Percentiles rank a stretch among this genome's conserved stretches.
Evolutionary conservation across 2,329 filamentous ascomycete genomes (phyloP).

Genomic region (Exserohilum rostratum): DNA sequence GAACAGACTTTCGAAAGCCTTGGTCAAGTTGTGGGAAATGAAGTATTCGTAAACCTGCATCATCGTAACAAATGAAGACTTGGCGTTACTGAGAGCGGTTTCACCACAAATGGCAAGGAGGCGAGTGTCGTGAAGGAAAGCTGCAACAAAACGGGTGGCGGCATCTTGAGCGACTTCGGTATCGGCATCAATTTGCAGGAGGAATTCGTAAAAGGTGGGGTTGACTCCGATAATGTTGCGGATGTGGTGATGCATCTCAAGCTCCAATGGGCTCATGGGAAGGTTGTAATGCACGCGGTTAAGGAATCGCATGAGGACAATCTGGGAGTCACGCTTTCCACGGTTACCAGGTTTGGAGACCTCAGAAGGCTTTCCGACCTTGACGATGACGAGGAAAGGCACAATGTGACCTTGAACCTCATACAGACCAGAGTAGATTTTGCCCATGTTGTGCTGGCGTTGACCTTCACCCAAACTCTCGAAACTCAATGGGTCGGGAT

Average conservation of each 20-base stretch:
- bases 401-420: constrained; percentile 98
- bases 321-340: constrained; percentile 99
- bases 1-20: constrained; percentile 97
- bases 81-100: constrained; percentile 90
- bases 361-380: constrained; percentile 86
- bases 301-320: constrained; percentile 98
- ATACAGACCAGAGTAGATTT: constrained; percentile 96
- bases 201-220: constrained; percentile 96
- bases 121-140: constrained; percentile 89
- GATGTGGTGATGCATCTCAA: constrained; percentile 99
- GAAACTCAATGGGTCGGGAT: constrained; percentile 95
- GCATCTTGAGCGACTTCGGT: constrained; percentile 91
- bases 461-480: constrained; percentile 93
- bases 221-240: constrained; percentile 99
- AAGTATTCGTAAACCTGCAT: constrained; percentile 99
- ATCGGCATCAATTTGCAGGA: constrained; percentile 96
- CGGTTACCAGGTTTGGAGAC: constrained; percentile 82
- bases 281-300: constrained; percentile 98
- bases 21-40: constrained; percentile 95
- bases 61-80: constrained; percentile 94
- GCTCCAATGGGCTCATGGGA: constrained; percentile 92
- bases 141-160: constrained; percentile 86
- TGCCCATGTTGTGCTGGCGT: constrained; percentile 99
- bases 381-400: constrained; percentile 94
- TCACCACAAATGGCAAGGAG: constrained; percentile 96